Percentiles rank a stretch among this genome's conserved stretches.
Evolutionary conservation across 1,284 basidiomycete species (phyloP).

Genomic region (Cutaneotrichosporon spelunceum): DNA sequence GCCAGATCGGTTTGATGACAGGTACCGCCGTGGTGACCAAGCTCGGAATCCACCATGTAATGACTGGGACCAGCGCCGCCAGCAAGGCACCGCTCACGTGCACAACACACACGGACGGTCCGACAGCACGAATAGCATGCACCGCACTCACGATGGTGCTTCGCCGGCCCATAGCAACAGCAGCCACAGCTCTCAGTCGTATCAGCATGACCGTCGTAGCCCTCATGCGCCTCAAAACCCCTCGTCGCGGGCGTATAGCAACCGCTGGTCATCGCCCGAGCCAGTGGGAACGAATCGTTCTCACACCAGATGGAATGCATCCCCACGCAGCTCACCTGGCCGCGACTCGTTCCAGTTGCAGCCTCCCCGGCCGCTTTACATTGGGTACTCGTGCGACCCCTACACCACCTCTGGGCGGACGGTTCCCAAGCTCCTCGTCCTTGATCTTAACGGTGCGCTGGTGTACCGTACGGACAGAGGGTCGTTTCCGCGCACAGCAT

Average conservation of each 20-base stretch:
- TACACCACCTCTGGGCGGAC: neutral
- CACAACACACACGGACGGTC: neutral
- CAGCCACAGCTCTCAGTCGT: neutral
- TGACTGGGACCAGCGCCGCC: neutral
- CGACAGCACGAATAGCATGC: neutral
- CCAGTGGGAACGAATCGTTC: neutral
- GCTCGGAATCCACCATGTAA: neutral
- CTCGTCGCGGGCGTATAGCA: neutral
- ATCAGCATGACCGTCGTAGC: neutral
- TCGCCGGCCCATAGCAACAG: neutral
- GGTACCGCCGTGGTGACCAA: neutral
- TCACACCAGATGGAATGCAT: too few relatives aligned
- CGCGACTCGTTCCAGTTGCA: neutral
- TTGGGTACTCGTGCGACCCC: neutral
- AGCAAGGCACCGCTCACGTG: too few relatives aligned
- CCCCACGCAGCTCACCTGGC: neutral
- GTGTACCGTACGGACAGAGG: constrained; percentile 36
- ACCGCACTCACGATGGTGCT: neutral
- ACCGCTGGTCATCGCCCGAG: neutral
- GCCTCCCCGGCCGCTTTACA: neutral
- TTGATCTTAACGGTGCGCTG: constrained; percentile 51
- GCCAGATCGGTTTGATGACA: neutral
- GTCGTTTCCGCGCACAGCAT: constrained; percentile 17
- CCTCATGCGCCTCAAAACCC: neutral
- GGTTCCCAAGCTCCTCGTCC: constrained; percentile 41